Percentiles rank a stretch among this genome's conserved stretches.
These are phyloP conservation scores for Citrullus colocynthis DNA, from an alignment of 306 rosid genomes.

Conservation along the genomic window DNA sequence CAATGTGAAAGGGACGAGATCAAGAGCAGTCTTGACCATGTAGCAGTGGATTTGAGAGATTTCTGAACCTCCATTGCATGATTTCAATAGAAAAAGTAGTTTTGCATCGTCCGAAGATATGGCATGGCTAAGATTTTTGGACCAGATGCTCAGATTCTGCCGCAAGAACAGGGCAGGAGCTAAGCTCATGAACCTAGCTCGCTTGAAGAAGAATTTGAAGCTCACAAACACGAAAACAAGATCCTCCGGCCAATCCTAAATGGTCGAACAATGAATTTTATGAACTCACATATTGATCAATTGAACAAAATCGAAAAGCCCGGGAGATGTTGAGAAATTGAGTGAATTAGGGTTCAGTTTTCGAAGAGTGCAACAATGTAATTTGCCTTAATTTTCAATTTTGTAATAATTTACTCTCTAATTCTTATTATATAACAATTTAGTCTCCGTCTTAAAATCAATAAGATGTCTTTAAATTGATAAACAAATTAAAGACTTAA, in stretches of 20 bases:
- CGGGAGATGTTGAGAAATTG: too few relatives aligned
- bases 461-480: too few relatives aligned
- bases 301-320: too few relatives aligned
- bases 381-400: too few relatives aligned
- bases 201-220: not conserved
- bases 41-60: slow-evolving; percentile 37
- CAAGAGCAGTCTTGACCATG: slow-evolving; percentile 40
- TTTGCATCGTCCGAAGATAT: not conserved
- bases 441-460: too few relatives aligned
- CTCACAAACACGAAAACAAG: not conserved
- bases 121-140: not conserved
- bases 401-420: too few relatives aligned
- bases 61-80: slow-evolving; percentile 33
- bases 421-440: too few relatives aligned
- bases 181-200: not conserved
- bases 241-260: not conserved
- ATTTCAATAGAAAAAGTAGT: slow-evolving; percentile 18
- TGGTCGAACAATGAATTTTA: not conserved
- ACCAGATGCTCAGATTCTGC: not conserved
- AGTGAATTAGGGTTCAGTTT: too few relatives aligned
- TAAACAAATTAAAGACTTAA: too few relatives aligned
- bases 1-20: slow-evolving; percentile 27
- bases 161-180: not conserved
- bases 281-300: too few relatives aligned
- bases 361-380: too few relatives aligned